phyloP scores from a whole-genome alignment of 805 yeast species.

The Cyberlindnera samutprakarnensis region DNA sequence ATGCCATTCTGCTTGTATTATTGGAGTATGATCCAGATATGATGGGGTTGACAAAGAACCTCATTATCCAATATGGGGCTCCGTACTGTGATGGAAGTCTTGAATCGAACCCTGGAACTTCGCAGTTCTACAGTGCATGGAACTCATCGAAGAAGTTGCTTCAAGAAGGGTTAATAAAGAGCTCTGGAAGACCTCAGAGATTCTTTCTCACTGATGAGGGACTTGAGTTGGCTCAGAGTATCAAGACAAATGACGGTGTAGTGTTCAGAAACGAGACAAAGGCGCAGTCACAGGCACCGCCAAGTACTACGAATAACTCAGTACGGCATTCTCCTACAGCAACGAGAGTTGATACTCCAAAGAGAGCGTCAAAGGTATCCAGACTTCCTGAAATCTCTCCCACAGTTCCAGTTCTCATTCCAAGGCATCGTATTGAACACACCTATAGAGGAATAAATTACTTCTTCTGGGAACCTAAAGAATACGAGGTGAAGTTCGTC shows the following conservation, averaged over 20 bases:
- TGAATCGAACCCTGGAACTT: constrained; percentile 48
- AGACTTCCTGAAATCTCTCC: constrained; percentile 4
- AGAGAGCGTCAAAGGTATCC: neutral
- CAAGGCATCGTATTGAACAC: constrained; percentile 3
- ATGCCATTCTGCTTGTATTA: constrained; percentile 66
- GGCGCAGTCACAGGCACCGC: constrained; percentile 13
- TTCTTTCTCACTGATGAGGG: constrained; percentile 72
- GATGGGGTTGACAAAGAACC: constrained; percentile 58
- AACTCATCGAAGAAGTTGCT: constrained; percentile 53
- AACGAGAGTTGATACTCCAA: neutral
- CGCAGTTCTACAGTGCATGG: constrained; percentile 74
- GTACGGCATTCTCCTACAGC: neutral
- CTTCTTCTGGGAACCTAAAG: constrained; percentile 51
- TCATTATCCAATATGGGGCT: constrained; percentile 45
- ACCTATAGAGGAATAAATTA: constrained; percentile 14
- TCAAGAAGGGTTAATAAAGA: constrained; percentile 49
- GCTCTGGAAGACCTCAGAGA: constrained; percentile 48
- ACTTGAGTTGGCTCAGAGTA: constrained; percentile 45
- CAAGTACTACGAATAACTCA: neutral
- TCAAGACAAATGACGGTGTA: constrained; percentile 40
- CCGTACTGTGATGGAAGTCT: constrained; percentile 54
- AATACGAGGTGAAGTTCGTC: constrained; percentile 52
- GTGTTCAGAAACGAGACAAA: constrained; percentile 20
- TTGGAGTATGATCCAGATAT: constrained; percentile 37
- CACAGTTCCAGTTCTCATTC: constrained; percentile 1